Conservation (phyloP, 2,329 filamentous ascomycete genomes). For the Phialemonium atrogriseum region DNA sequence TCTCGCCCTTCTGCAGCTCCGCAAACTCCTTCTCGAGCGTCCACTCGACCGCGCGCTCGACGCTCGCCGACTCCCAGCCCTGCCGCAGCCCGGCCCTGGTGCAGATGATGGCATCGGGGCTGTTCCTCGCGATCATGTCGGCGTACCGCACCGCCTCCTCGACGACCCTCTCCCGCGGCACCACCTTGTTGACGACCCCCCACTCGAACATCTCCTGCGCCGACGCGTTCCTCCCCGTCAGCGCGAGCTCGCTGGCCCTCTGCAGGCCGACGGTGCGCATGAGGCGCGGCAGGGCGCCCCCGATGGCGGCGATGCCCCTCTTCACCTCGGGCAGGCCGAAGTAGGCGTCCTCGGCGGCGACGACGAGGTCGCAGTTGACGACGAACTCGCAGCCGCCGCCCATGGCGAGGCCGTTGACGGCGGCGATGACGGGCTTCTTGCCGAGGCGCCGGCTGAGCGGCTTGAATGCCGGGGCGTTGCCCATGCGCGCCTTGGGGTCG, state of each 20-base stretch:
- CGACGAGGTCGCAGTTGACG: constrained; percentile 51
- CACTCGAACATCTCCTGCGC: constrained; percentile 54
- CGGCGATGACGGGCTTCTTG: constrained; percentile 55
- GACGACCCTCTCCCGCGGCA: constrained; percentile 39
- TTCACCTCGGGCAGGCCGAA: constrained; percentile 52
- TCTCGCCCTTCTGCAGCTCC: constrained; percentile 57
- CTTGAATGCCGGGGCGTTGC: constrained; percentile 18
- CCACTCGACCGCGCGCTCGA: constrained; percentile 58
- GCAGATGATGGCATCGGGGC: constrained; percentile 68
- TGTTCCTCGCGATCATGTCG: constrained; percentile 52
- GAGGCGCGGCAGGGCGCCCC: constrained; percentile 62
- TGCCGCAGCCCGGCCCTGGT: constrained; percentile 61
- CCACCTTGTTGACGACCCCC: constrained; percentile 64
- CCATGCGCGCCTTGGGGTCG: constrained; percentile 14
- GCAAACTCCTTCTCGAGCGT: constrained; percentile 47
- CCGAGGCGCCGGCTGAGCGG: constrained; percentile 40
- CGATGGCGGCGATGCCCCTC: constrained; percentile 62
- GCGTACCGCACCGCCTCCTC: constrained; percentile 56
- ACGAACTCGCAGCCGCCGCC: constrained; percentile 56
- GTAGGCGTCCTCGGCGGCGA: constrained; percentile 41
- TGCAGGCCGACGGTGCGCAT: constrained; percentile 58
- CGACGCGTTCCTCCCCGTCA: constrained; percentile 52
- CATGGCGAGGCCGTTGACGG: constrained; percentile 53
- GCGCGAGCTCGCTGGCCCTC: constrained; percentile 62
- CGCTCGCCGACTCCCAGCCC: constrained; percentile 55